A percentile compares a stretch with the other conserved stretches of the same genome.
Evolutionary conservation across 306 rosid species (phyloP).

Genomic region (Fragaria nilgerrensis): DNA sequence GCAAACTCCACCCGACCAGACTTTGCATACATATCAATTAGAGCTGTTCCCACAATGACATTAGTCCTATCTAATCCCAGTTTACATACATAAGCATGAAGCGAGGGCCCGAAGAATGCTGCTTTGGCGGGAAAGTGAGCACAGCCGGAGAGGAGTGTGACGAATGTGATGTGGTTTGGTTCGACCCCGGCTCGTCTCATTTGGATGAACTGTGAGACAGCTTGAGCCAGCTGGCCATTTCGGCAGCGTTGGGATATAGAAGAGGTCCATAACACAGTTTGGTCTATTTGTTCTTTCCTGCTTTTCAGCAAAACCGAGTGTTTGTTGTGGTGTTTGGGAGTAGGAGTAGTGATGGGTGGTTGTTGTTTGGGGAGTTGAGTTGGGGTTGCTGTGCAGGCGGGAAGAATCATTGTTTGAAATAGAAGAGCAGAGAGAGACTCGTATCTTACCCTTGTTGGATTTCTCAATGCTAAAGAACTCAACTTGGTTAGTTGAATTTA

Average conservation of each 20-base stretch:
- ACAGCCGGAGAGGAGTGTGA: slow-evolving; percentile 75
- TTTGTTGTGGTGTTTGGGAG: slow-evolving; percentile 11
- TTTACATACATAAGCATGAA: slow-evolving; percentile 60
- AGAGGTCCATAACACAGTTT: slow-evolving; percentile 67
- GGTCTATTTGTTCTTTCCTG: slow-evolving; percentile 29
- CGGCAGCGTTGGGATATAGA: slow-evolving; percentile 66
- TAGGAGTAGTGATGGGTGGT: slow-evolving; percentile 19
- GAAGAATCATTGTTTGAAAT: slow-evolving; percentile 33
- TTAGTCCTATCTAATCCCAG: slow-evolving; percentile 46
- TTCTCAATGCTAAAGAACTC: no score
- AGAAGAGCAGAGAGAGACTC: no score
- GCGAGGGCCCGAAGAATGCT: slow-evolving; percentile 42
- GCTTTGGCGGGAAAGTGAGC: slow-evolving; percentile 43
- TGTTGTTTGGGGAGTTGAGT: slow-evolving; percentile 37
- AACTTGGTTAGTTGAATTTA: no score
- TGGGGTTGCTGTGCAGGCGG: slow-evolving; percentile 33
- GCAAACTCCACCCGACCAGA: slow-evolving; percentile 42
- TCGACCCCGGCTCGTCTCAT: slow-evolving; percentile 63
- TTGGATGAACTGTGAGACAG: slow-evolving; percentile 46
- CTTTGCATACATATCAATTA: slow-evolving; percentile 77
- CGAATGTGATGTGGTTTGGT: slow-evolving; percentile 67
- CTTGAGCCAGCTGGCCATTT: slow-evolving; percentile 56
- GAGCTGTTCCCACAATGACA: slow-evolving; percentile 83
- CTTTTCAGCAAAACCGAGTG: slow-evolving; percentile 28
- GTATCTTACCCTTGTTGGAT: no score